A percentile compares a stretch with the other conserved stretches of the same genome.
These are phyloP conservation scores for Ceratocystis albifundus DNA, from an alignment of 2,329 filamentous ascomycete genomes.

Conservation along the genomic window DNA sequence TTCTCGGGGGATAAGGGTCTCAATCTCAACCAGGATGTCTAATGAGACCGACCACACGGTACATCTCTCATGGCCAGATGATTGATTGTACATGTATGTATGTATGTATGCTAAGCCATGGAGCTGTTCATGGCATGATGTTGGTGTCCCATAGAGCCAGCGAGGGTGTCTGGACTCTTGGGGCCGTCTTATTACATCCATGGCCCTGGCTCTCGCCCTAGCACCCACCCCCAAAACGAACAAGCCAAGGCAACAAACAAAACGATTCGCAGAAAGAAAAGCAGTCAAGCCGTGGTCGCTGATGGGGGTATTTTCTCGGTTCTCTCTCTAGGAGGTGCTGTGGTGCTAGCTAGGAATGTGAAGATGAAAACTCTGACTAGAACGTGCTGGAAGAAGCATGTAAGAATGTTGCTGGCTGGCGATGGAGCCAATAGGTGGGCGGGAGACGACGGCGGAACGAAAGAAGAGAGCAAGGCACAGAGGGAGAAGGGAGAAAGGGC, in stretches of 20 bases:
- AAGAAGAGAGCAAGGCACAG: neutral
- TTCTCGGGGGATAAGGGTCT: neutral
- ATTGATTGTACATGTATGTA: too few species aligned
- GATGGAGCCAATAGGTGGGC: too few species aligned
- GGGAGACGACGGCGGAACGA: too few species aligned
- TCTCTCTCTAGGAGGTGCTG: neutral
- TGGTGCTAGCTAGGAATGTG: neutral
- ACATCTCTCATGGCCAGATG: neutral
- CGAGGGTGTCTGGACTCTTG: neutral
- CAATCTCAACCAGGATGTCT: neutral
- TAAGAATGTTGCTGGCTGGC: too few species aligned
- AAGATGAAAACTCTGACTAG: neutral
- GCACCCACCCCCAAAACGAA: too few species aligned
- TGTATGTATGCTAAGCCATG: neutral
- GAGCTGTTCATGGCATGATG: neutral
- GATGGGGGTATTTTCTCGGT: neutral
- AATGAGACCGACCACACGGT: neutral
- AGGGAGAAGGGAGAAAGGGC: neutral
- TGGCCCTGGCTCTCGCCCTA: too few species aligned
- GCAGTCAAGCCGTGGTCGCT: neutral
- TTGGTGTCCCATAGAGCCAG: neutral
- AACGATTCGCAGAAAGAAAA: too few species aligned
- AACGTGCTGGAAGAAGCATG: too few species aligned
- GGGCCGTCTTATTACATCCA: neutral
- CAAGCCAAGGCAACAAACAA: too few species aligned